Evolutionary conservation across 2,329 filamentous ascomycete species (phyloP).

Genomic region (Zalaria obscura): DNA sequence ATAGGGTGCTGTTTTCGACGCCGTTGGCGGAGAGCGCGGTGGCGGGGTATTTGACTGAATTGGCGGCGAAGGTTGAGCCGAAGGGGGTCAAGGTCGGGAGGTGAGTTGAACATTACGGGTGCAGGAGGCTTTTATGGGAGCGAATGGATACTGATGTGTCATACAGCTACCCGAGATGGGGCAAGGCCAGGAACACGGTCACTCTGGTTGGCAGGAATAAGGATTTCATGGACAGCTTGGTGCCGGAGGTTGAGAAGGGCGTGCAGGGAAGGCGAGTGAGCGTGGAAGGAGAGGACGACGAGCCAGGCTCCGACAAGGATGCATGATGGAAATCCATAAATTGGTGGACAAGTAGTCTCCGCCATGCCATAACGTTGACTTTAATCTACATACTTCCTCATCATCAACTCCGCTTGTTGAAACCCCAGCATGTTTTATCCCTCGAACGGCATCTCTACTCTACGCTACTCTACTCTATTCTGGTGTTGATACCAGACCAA

Average conservation of each 20-base stretch:
- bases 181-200: constrained; percentile 74
- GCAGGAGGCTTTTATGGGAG: too few relatives aligned
- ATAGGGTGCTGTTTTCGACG: constrained; percentile 71
- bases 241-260: constrained; percentile 62
- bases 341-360: too few relatives aligned
- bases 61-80: constrained; percentile 58
- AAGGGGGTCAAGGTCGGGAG: constrained; percentile 81
- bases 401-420: too few relatives aligned
- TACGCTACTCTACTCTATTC: too few relatives aligned
- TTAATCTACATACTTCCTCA: too few relatives aligned
- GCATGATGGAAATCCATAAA: neutral
- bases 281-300: constrained; percentile 49
- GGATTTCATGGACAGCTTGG: constrained; percentile 63
- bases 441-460: too few relatives aligned
- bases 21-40: constrained; percentile 76
- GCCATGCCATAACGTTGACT: too few relatives aligned
- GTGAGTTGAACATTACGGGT: neutral
- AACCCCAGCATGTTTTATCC: too few relatives aligned
- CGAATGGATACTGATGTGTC: neutral
- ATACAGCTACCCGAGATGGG: constrained; percentile 75
- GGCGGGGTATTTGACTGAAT: constrained; percentile 65
- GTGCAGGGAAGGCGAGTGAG: constrained; percentile 58
- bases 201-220: constrained; percentile 69
- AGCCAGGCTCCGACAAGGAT: constrained; percentile 16
- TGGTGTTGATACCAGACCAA: too few relatives aligned